Percentiles rank a stretch among this genome's conserved stretches.
These are phyloP conservation scores for Hibiscus syriacus DNA, from an alignment of 345 rosid genomes.

Conservation along the genomic window DNA sequence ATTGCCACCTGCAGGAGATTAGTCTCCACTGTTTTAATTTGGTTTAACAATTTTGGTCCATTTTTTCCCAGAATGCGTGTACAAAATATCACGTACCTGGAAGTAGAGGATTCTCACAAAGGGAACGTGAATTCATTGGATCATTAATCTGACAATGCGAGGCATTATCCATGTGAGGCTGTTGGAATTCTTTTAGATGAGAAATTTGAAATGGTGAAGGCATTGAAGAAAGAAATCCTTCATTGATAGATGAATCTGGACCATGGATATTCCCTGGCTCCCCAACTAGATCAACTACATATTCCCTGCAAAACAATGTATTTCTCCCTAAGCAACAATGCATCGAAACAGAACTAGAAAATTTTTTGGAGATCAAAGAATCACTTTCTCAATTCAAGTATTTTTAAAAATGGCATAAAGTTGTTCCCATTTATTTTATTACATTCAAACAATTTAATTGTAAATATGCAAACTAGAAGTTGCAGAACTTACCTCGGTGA, in stretches of 20 bases:
- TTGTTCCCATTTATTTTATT: not conserved
- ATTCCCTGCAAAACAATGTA: slow-evolving; percentile 61
- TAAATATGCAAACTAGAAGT: not conserved
- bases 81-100: slow-evolving; percentile 34
- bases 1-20: slow-evolving; percentile 11
- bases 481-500: slow-evolving; percentile 45
- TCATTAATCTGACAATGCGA: slow-evolving; percentile 26
- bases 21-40: not conserved
- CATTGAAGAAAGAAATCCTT: slow-evolving; percentile 42
- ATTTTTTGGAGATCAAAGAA: not conserved
- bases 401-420: not conserved
- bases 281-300: slow-evolving; percentile 91
- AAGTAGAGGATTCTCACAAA: slow-evolving; percentile 27
- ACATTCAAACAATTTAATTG: not conserved
- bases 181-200: slow-evolving; percentile 42
- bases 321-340: slow-evolving; percentile 6
- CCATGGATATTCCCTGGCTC: slow-evolving; percentile 82
- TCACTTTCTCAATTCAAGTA: not conserved
- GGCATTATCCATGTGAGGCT: slow-evolving; percentile 32
- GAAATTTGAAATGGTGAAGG: slow-evolving; percentile 70
- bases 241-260: slow-evolving; percentile 84
- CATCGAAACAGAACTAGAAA: not conserved
- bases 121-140: slow-evolving; percentile 20
- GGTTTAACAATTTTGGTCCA: not conserved
- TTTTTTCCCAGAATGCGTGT: not conserved